phyloP scores from a whole-genome alignment of 345 rosid genomes.

The Syzygium oleosum region DNA sequence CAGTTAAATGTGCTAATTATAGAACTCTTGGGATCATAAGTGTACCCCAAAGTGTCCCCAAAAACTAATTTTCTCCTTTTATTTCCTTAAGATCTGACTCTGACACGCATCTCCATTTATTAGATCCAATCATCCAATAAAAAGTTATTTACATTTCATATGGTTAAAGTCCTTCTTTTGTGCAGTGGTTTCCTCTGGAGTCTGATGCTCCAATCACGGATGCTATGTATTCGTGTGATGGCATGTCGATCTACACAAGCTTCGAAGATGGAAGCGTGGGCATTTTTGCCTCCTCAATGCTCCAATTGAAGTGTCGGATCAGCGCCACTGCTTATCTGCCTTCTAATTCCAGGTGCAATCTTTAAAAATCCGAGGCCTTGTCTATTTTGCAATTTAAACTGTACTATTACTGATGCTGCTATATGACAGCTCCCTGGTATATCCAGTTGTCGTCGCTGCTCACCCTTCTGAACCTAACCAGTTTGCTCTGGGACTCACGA shows the following conservation, averaged over 20 bases:
- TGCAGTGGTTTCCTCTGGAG: slow-evolving; percentile 57
- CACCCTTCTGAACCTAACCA: slow-evolving; percentile 76
- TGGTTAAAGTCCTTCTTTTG: neutral
- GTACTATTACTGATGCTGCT: neutral
- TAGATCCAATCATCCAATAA: neutral
- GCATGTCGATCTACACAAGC: slow-evolving; percentile 70
- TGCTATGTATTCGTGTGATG: slow-evolving; percentile 77
- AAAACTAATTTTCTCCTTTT: neutral
- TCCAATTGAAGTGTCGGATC: slow-evolving; percentile 73
- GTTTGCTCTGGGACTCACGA: slow-evolving; percentile 74
- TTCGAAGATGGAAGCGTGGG: slow-evolving; percentile 72
- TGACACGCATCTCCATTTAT: neutral
- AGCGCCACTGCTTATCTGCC: slow-evolving; percentile 59
- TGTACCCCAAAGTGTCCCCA: neutral
- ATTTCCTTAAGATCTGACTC: neutral
- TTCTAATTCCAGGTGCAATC: slow-evolving; percentile 52
- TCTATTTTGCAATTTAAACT: neutral
- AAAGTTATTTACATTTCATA: neutral
- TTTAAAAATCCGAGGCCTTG: neutral
- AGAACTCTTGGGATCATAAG: neutral
- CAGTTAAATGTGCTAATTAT: neutral
- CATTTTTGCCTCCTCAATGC: slow-evolving; percentile 53
- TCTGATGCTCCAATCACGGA: slow-evolving; percentile 69
- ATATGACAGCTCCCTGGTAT: slow-evolving; percentile 56
- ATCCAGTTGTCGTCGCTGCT: slow-evolving; percentile 75